Percentiles rank a stretch among this genome's conserved stretches.
phyloP scores from a whole-genome alignment of 2,329 filamentous ascomycete species.

The Trichoderma sp. region DNA sequence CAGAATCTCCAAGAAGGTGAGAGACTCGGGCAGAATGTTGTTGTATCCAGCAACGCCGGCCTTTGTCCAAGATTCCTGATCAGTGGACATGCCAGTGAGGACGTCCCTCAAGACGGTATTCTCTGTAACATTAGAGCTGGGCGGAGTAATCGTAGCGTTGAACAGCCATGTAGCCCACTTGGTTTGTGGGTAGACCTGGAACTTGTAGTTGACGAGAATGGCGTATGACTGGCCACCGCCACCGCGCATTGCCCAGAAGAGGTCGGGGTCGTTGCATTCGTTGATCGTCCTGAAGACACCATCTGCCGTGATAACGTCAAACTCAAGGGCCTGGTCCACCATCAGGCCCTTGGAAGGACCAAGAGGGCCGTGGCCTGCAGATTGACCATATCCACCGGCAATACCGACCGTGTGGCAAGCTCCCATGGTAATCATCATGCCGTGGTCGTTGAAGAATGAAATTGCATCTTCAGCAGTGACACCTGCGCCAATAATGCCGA shows the following conservation, averaged over 20 bases:
- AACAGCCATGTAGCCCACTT: conserved; percentile 56
- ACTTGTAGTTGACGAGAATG: conserved; percentile 45
- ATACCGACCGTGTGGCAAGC: conserved; percentile 58
- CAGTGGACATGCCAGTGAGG: conserved; percentile 39
- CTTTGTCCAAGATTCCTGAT: not conserved
- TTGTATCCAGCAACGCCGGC: conserved; percentile 5
- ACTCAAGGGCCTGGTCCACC: conserved; percentile 60
- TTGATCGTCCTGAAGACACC: conserved; percentile 50
- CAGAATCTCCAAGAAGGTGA: conserved; percentile 3
- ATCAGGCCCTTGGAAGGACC: conserved; percentile 57
- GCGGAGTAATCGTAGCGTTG: conserved; percentile 47
- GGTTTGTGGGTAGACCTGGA: conserved; percentile 46
- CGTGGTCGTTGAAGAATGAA: conserved; percentile 46
- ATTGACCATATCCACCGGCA: conserved; percentile 61
- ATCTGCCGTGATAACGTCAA: conserved; percentile 51
- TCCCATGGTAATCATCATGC: conserved; percentile 54
- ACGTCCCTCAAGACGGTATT: conserved; percentile 48
- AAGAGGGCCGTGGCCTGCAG: conserved; percentile 60
- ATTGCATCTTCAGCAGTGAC: conserved; percentile 52
- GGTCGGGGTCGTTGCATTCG: conserved; percentile 48
- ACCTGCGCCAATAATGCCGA: conserved; percentile 47
- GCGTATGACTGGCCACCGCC: conserved; percentile 53
- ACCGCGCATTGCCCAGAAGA: conserved; percentile 61
- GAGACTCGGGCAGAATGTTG: not conserved
- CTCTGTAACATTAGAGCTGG: conserved; percentile 37